Evolutionary conservation across 495 filamentous ascomycete species (phyloP).

Genomic region (Platismatia glauca): DNA sequence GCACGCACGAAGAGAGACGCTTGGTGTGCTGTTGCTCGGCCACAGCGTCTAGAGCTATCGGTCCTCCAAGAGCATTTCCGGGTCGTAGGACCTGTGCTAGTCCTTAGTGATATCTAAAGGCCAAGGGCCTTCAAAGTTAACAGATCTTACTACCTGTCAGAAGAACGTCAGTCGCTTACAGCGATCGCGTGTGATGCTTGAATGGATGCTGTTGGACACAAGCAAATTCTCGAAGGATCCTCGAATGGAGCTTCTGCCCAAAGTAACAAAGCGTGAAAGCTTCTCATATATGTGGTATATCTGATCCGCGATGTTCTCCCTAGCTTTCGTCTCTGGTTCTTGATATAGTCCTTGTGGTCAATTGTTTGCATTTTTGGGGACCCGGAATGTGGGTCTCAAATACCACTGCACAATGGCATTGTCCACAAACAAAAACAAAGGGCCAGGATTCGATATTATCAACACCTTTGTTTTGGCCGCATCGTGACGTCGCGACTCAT

Average conservation of each 20-base stretch:
- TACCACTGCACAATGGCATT: not conserved
- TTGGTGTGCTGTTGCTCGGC: not conserved
- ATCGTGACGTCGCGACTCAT: not conserved
- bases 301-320: not conserved
- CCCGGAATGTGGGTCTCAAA: not conserved
- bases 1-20: not conserved
- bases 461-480: conserved; percentile 1
- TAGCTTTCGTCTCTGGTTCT: not conserved
- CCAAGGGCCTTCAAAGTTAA: not conserved
- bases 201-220: not conserved
- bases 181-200: not conserved
- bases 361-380: not conserved
- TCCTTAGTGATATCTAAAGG: not conserved
- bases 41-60: not conserved
- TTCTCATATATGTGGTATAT: not conserved
- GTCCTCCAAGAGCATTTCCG: not conserved
- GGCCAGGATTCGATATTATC: too few species aligned
- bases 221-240: not conserved
- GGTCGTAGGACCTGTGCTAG: not conserved
- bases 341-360: not conserved
- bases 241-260: not conserved
- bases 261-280: not conserved
- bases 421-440: not conserved
- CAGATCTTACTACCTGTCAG: not conserved
- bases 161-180: not conserved